Evolutionary conservation across 2,329 filamentous ascomycete genomes (phyloP).

Genomic region (Aspergillus costaricaensis): DNA sequence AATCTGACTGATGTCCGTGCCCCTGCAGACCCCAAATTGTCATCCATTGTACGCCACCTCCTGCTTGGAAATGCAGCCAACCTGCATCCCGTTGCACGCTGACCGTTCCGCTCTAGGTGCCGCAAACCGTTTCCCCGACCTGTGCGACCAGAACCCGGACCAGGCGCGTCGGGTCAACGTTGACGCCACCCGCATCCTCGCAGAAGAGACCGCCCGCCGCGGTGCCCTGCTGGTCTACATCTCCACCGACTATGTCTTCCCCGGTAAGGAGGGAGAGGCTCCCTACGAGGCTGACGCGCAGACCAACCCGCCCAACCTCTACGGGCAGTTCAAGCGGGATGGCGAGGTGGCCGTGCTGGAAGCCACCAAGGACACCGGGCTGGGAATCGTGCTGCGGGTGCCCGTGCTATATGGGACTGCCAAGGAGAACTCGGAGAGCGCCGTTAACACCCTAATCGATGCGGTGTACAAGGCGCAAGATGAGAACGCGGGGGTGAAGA

Average conservation of each 20-base stretch:
- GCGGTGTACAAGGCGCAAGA: conserved; percentile 73
- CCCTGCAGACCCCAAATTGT: conserved; percentile 68
- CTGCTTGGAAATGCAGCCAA: neutral
- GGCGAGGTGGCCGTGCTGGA: conserved; percentile 71
- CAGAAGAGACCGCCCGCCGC: conserved; percentile 63
- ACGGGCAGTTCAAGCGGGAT: conserved; percentile 71
- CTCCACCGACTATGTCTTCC: conserved; percentile 76
- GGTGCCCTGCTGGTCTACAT: conserved; percentile 58
- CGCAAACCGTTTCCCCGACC: conserved; percentile 84
- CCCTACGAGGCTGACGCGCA: conserved; percentile 70
- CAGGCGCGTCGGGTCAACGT: conserved; percentile 75
- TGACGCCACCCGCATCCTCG: conserved; percentile 67
- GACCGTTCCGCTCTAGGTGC: conserved; percentile 59
- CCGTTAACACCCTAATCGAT: conserved; percentile 79
- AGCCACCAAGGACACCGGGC: conserved; percentile 55
- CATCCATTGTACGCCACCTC: conserved; percentile 68
- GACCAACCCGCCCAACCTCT: conserved; percentile 75
- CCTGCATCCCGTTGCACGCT: conserved; percentile 11
- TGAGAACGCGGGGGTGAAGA: conserved; percentile 62
- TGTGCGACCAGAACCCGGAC: conserved; percentile 76
- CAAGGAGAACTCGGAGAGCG: conserved; percentile 71
- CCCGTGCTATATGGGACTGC: conserved; percentile 83
- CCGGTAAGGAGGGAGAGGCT: conserved; percentile 77
- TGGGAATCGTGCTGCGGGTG: conserved; percentile 72
- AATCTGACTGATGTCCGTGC: conserved; percentile 5